Percentiles rank a stretch among this genome's conserved stretches.
These are phyloP conservation scores for Auricularia sp. DNA, from an alignment of 768 basidiomycete species.

Conservation along the genomic window DNA sequence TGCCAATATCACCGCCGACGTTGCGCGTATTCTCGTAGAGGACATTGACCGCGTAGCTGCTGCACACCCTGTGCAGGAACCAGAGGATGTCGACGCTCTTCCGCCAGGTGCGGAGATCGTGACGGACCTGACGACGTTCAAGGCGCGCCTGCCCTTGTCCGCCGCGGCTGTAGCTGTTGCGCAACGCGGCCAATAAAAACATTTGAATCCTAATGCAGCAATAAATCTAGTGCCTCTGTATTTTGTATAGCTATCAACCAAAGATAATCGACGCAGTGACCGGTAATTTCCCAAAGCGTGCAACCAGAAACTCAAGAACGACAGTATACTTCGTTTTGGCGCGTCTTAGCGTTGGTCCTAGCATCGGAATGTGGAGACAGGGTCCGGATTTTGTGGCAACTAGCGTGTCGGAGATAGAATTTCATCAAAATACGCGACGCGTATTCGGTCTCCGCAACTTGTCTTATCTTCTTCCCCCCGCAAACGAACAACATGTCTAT, in stretches of 20 bases:
- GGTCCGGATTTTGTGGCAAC: too few species aligned
- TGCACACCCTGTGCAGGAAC: constrained; percentile 33
- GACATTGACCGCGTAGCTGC: constrained; percentile 49
- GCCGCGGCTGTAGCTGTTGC: background rate
- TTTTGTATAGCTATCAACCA: too few species aligned
- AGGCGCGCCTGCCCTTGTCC: background rate
- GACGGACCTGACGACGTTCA: background rate
- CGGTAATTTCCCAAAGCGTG: too few species aligned
- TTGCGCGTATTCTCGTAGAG: constrained; percentile 35
- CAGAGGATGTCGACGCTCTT: background rate
- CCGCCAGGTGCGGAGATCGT: background rate
- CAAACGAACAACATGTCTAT: background rate
- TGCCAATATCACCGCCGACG: constrained; percentile 25
- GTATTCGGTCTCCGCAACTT: background rate
- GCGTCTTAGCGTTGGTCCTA: too few species aligned
- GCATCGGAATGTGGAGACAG: too few species aligned
- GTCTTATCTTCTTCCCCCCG: background rate
- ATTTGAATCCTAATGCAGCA: too few species aligned
- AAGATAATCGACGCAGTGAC: too few species aligned
- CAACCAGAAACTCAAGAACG: too few species aligned
- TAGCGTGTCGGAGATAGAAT: background rate
- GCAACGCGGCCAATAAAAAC: too few species aligned
- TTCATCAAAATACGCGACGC: background rate
- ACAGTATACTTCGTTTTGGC: too few species aligned
- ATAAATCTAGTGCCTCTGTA: too few species aligned